phyloP scores from a whole-genome alignment of 2,329 filamentous ascomycete genomes.

The Phialocephala subalpina region DNA sequence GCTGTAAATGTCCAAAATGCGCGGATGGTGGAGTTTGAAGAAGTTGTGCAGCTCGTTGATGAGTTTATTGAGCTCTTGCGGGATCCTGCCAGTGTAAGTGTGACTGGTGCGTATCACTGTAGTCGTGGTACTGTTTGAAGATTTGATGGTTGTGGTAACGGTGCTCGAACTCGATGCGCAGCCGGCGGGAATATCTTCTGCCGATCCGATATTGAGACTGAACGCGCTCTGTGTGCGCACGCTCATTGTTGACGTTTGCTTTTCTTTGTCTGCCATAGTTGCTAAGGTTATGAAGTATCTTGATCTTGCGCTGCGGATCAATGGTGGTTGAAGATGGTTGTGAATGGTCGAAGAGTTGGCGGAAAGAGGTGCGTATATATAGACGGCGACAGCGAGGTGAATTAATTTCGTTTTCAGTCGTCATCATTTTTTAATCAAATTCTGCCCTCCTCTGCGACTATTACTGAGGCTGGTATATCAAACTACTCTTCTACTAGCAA shows the following conservation, averaged over 20 bases:
- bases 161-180: neutral
- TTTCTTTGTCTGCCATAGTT: neutral
- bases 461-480: neutral
- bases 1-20: neutral
- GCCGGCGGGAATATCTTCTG: neutral
- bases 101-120: neutral
- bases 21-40: neutral
- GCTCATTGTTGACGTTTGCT: neutral
- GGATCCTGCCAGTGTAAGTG: neutral
- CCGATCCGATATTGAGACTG: neutral
- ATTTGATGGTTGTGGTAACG: neutral
- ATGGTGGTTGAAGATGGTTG: neutral
- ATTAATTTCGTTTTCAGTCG: neutral
- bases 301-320: neutral
- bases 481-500: too few relatives aligned
- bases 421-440: neutral
- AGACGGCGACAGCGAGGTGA: neutral
- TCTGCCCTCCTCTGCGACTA: neutral
- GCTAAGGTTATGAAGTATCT: neutral
- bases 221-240: neutral
- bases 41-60: neutral
- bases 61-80: neutral
- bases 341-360: neutral
- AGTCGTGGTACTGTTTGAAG: neutral
- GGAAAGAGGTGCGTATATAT: neutral